Evolutionary conservation across 2,329 filamentous ascomycete genomes (phyloP).

Genomic region (Colletotrichum liriopes): DNA sequence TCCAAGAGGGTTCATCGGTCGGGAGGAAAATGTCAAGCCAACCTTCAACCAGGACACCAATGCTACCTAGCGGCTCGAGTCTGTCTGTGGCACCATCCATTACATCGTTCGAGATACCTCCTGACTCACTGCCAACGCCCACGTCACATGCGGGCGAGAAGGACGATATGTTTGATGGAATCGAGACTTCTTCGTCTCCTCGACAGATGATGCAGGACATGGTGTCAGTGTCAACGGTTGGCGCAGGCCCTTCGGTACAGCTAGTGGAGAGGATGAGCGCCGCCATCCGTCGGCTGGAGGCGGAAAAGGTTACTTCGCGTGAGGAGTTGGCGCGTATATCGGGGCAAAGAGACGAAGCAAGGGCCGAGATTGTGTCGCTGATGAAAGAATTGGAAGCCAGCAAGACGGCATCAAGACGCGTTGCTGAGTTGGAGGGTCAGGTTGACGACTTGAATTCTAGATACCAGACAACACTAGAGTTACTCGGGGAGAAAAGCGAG

Average conservation of each 20-base stretch:
- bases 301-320: constrained; percentile 88
- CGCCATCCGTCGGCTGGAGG: constrained; percentile 90
- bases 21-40: constrained; percentile 67
- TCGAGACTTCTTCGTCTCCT: constrained; percentile 72
- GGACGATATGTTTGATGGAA: constrained; percentile 67
- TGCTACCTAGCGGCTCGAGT: constrained; percentile 57
- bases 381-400: constrained; percentile 89
- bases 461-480: constrained; percentile 92
- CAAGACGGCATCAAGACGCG: constrained; percentile 71
- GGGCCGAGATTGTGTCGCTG: constrained; percentile 89
- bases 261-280: constrained; percentile 97
- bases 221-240: constrained; percentile 90
- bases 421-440: constrained; percentile 77
- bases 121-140: constrained; percentile 57
- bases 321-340: constrained; percentile 88
- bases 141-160: constrained; percentile 62
- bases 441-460: constrained; percentile 79
- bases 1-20: constrained; percentile 57
- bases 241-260: constrained; percentile 92
- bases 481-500: constrained; percentile 98
- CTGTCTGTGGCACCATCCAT: constrained; percentile 58
- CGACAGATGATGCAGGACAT: constrained; percentile 85
- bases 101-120: constrained; percentile 61
- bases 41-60: constrained; percentile 59
- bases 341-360: constrained; percentile 90